phyloP scores from a whole-genome alignment of 768 basidiomycete species.

The Dictyophora rubrovolvata region DNA sequence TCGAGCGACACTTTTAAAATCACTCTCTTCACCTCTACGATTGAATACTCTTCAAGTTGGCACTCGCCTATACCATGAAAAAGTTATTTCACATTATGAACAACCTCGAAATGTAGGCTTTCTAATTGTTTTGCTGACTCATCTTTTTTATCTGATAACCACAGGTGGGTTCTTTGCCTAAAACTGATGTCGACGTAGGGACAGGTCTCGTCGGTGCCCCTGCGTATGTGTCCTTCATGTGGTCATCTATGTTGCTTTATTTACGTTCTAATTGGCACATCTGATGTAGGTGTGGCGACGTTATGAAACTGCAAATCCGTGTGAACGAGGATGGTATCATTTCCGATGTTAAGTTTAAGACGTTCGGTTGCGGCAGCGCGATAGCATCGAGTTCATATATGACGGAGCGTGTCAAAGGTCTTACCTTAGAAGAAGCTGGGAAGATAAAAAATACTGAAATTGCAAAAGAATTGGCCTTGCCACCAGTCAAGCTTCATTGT shows the following conservation, averaged over 20 bases:
- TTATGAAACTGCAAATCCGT: constrained; percentile 99
- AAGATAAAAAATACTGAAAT: constrained; percentile 99
- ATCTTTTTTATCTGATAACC: constrained; percentile 51
- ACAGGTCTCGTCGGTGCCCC: constrained; percentile 97
- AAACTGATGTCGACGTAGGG: constrained; percentile 84
- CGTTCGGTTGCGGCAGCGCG: constrained; percentile 96
- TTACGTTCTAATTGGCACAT: constrained; percentile 7
- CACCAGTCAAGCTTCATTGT: constrained; percentile 93
- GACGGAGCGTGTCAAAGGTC: constrained; percentile 96
- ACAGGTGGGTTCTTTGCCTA: constrained; percentile 93
- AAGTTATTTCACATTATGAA: constrained; percentile 97
- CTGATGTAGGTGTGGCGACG: constrained; percentile 75
- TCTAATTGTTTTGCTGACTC: constrained; percentile 13
- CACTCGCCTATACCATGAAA: constrained; percentile 81
- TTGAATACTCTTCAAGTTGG: constrained; percentile 38
- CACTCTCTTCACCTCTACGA: constrained; percentile 34
- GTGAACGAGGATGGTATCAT: constrained; percentile 94
- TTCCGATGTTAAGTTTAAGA: constrained; percentile 98
- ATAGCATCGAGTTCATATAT: constrained; percentile 98
- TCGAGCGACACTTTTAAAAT: constrained; percentile 46
- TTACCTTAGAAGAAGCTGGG: constrained; percentile 88
- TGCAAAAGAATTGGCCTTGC: constrained; percentile 90
- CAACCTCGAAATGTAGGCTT: constrained; percentile 84
- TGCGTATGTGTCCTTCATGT: constrained; percentile 48
- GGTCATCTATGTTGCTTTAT: not conserved